These are phyloP conservation scores for Pseudogymnoascus sp. DNA, from an alignment of 2,329 filamentous ascomycete species.

Conservation along the genomic window DNA sequence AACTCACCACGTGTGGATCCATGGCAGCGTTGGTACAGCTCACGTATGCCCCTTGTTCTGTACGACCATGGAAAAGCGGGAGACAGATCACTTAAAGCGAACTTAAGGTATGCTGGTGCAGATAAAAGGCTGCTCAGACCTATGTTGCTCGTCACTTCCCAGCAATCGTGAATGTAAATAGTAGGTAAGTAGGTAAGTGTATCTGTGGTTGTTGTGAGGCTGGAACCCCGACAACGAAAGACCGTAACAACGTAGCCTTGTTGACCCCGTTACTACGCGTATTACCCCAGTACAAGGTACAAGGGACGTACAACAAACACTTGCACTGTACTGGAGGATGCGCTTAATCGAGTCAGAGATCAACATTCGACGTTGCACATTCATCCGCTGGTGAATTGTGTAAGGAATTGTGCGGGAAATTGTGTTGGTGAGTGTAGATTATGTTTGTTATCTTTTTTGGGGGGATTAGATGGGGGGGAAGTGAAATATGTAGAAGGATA, in stretches of 20 bases:
- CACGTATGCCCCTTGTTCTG: not conserved
- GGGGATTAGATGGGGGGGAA: not conserved
- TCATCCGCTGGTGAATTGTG: not conserved
- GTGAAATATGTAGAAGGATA: not conserved
- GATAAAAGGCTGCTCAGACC: not conserved
- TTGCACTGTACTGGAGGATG: not conserved
- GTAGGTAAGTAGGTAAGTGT: not conserved
- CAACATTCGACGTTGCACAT: not conserved
- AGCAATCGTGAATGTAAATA: not conserved
- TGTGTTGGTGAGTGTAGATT: not conserved
- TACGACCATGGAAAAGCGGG: not conserved
- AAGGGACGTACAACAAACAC: not conserved
- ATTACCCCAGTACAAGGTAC: not conserved
- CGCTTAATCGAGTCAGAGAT: not conserved
- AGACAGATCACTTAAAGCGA: not conserved
- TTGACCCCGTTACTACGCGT: conserved; percentile 4
- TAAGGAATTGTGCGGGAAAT: not conserved
- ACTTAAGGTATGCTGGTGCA: not conserved
- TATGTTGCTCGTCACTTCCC: not conserved
- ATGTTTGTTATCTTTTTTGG: not conserved
- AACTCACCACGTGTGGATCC: not conserved
- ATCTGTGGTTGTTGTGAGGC: conserved; percentile 33
- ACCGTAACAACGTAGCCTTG: conserved; percentile 33
- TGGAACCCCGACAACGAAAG: conserved; percentile 24
- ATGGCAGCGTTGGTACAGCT: not conserved